Evolutionary conservation across 2,329 filamentous ascomycete species (phyloP).

Genomic region (Calonectria pseudoturangicola): DNA sequence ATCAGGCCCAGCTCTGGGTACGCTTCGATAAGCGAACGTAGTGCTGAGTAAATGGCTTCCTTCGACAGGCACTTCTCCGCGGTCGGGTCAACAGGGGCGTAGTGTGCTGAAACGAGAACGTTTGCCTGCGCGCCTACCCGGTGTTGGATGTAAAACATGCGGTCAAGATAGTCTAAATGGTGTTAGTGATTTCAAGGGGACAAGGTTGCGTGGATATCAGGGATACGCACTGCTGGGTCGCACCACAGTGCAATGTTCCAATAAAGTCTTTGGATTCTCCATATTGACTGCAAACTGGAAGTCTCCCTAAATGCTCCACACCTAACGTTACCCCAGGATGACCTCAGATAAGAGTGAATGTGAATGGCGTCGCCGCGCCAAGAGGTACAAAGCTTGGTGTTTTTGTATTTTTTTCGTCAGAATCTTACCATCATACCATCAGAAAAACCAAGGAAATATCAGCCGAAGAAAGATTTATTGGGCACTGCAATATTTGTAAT

Average conservation of each 20-base stretch:
- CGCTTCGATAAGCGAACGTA: slow-evolving; percentile 27
- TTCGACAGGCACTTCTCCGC: slow-evolving; percentile 1
- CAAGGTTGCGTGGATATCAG: no score
- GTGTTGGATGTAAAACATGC: slow-evolving; percentile 47
- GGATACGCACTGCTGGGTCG: slow-evolving; percentile 34
- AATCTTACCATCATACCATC: no score
- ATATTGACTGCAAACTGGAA: neutral
- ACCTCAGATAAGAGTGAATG: no score
- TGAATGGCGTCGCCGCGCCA: no score
- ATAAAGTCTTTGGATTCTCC: neutral
- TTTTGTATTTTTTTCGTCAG: no score
- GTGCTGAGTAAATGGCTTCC: slow-evolving; percentile 31
- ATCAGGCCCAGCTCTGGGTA: slow-evolving; percentile 41
- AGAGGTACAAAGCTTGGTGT: no score
- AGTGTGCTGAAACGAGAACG: slow-evolving; percentile 46
- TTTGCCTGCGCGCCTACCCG: slow-evolving; percentile 45
- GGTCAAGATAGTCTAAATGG: slow-evolving; percentile 39
- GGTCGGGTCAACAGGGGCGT: slow-evolving; percentile 1
- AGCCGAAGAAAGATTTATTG: no score
- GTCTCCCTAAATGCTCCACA: neutral
- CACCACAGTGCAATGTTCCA: slow-evolving; percentile 31
- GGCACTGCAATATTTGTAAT: no score
- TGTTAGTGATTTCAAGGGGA: neutral
- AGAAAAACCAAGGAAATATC: no score
- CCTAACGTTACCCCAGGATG: neutral